Base-by-base conservation (phyloP, 345 rosid genomes). In the Gossypium turneri region DNA sequence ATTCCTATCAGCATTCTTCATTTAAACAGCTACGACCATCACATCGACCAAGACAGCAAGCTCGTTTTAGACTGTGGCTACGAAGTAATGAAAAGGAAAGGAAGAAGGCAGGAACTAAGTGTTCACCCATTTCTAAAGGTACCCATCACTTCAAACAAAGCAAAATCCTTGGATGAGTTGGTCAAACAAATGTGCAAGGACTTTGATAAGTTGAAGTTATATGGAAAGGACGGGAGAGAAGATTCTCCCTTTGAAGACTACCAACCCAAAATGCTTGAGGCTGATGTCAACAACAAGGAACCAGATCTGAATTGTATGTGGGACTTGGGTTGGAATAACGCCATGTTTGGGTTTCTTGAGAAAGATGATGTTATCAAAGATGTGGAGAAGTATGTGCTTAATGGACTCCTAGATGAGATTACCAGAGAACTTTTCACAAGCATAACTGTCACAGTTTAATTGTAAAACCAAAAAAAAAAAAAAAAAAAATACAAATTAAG, bases 271-370 rank as follows among this genome's bases (percentile, higher is more conserved):
- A 87, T 91, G 86, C 83, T 93, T 41, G 94, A 87, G 74, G 73
- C 67, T 47, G 98, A 95, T 78, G 79, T 95, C 45, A 17, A 84
- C 43, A 51, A 78, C 71, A 79, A 79, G 69, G 87, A 88, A 43
- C 87, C 89, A 16, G 93, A 86, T 78, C 41, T 90, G 70, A 90
- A 90, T 79, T 91, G 91, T 52, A 91, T 90, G 94, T 93, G 99
- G 98, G 98, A 95, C 58, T 79, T 81, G 73, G 94, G 93, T 16
- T 93, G 99, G 99, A 81, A 83, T 9, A 77, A 73, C 48, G 74
- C 38, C 45, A 79, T 75, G 87, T 48, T 77, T 41, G 83, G 83
- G 15, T 86, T 85, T 73, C 73, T 82, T 27, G 94, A 90, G 77
- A 91, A 85, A 76, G 93, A 91, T 43, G 97, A 95, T 53, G 89